Percentiles rank a stretch among this genome's conserved stretches.
Conservation (phyloP, 768 basidiomycete species). For the Mycena leptocephala region DNA sequence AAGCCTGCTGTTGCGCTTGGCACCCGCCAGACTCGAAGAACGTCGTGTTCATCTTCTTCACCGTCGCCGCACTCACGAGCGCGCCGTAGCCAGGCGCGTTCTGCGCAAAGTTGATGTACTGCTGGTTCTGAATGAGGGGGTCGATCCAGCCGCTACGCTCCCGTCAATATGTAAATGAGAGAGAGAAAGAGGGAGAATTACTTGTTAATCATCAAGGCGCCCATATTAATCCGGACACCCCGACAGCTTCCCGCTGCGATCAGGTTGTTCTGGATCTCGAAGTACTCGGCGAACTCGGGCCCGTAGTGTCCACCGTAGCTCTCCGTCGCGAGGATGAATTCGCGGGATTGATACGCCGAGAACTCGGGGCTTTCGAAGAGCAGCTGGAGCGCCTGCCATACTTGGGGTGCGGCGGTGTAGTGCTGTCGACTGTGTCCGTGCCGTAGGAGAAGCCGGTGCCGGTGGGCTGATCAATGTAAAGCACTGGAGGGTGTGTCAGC, state of each 20-base stretch:
- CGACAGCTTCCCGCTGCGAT: slow-evolving; percentile 62
- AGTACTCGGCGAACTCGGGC: slow-evolving; percentile 74
- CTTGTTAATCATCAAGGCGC: slow-evolving; percentile 79
- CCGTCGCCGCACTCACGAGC: slow-evolving; percentile 62
- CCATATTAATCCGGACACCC: slow-evolving; percentile 69
- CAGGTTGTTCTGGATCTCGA: slow-evolving; percentile 71
- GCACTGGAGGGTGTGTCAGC: slow-evolving; percentile 57
- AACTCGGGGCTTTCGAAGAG: slow-evolving; percentile 72
- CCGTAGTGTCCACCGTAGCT: slow-evolving; percentile 82
- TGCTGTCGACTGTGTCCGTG: slow-evolving; percentile 68
- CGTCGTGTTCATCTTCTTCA: slow-evolving; percentile 62
- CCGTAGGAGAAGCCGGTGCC: slow-evolving; percentile 74
- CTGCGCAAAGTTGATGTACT: slow-evolving; percentile 72
- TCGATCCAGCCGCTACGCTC: slow-evolving; percentile 74
- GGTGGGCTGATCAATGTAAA: slow-evolving; percentile 81
- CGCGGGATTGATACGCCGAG: slow-evolving; percentile 64
- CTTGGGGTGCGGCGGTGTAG: slow-evolving; percentile 67
- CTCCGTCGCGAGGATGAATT: slow-evolving; percentile 79
- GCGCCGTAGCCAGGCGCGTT: slow-evolving; percentile 79
- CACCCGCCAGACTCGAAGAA: slow-evolving; percentile 69
- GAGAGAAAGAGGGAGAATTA: slow-evolving; percentile 35
- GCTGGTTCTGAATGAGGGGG: slow-evolving; percentile 73
- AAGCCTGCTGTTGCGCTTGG: slow-evolving; percentile 67
- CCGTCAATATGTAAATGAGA: neutral
- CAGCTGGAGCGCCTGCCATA: slow-evolving; percentile 77